These are phyloP conservation scores for Stagonosporopsis vannaccii DNA, from an alignment of 2,329 filamentous ascomycete species.

Conservation along the genomic window DNA sequence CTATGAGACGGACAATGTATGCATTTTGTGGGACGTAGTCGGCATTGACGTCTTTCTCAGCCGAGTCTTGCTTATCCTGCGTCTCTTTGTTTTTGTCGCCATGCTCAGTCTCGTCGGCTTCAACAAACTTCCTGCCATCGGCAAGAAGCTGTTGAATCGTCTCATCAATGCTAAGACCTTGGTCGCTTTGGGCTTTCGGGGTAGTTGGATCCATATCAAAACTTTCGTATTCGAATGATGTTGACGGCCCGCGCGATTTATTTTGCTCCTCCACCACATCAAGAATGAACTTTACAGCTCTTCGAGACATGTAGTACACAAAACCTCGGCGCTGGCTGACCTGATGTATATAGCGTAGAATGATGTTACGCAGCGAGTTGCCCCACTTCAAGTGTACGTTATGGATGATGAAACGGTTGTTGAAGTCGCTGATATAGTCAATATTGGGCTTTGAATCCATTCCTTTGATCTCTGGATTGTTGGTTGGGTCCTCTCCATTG, in stretches of 20 bases:
- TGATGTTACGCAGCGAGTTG: constrained; percentile 93
- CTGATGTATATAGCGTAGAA: constrained; percentile 96
- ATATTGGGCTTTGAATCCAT: constrained; percentile 73
- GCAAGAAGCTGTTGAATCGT: constrained; percentile 84
- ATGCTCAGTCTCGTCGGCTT: constrained; percentile 66
- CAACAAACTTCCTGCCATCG: constrained; percentile 83
- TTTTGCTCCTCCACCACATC: constrained; percentile 96
- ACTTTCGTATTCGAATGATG: constrained; percentile 19
- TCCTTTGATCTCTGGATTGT: constrained; percentile 56
- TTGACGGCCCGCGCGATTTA: constrained; percentile 61
- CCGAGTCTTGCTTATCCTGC: constrained; percentile 28
- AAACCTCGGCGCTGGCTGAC: constrained; percentile 95
- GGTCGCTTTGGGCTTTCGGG: constrained; percentile 55
- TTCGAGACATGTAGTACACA: constrained; percentile 94
- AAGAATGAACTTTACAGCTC: constrained; percentile 96
- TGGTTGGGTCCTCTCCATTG: constrained; percentile 61
- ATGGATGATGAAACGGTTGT: constrained; percentile 97
- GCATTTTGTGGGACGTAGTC: constrained; percentile 92
- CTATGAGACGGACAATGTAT: constrained; percentile 93
- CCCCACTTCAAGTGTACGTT: constrained; percentile 99
- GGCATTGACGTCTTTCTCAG: constrained; percentile 71
- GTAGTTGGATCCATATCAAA: constrained; percentile 38
- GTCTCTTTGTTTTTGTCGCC: constrained; percentile 17
- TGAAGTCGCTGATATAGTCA: constrained; percentile 93
- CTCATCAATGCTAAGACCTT: constrained; percentile 76